Evolutionary conservation across 2,329 filamentous ascomycete species (phyloP), one percentile per base, ranked within the genome.

Genomic region (Apiospora phragmitis): DNA sequence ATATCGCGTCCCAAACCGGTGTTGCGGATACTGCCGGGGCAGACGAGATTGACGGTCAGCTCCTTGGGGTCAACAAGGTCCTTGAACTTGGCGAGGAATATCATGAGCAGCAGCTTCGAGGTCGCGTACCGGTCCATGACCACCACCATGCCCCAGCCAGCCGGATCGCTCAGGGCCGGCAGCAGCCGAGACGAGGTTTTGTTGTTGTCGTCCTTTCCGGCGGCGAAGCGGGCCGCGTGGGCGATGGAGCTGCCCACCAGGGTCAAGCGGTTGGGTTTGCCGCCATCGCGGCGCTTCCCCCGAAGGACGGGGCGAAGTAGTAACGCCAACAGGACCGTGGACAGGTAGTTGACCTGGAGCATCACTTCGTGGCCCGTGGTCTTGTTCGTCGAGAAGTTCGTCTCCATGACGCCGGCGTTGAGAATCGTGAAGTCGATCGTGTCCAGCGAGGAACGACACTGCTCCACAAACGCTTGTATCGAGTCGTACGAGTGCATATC

Each of bases 341-440:
- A 83, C 70, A 89, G 79, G 14, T 87, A 85, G 71, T 89, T 89
- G 51, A 85, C 81, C 0, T 85, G 86, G 51, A 89, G 74, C 7
- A 79, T 82, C 24, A 77, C 77, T 72, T 89, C 87, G 0, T 80
- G 76, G 4, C n/a, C 32, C 0, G 81, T 83, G 0, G 76, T 38
- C 3, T 68, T 5, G 21, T 68, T 32, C 9, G 55, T 16, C 12
- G 18, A n/a, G 24, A 43, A 55, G 35, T 11, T 9, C 76, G 16
- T 83, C 72, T 49, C 65, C 3, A 26, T 43, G 29, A 74, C 16
- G 0, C 82, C 75, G 12, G 75, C 75, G 62, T 77, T 85, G 35
- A 82, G 76, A 41, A 86, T 78, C 14, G 76, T 79, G 9, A 80
- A 78, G 71, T 86, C 83, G 5, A 85, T 71, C 14, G 79, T 78